Percentiles rank a stretch among this genome's conserved stretches.
Evolutionary conservation across 164 flowering plant genomes (phyloP).

Genomic region (Tinospora cordifolia): DNA sequence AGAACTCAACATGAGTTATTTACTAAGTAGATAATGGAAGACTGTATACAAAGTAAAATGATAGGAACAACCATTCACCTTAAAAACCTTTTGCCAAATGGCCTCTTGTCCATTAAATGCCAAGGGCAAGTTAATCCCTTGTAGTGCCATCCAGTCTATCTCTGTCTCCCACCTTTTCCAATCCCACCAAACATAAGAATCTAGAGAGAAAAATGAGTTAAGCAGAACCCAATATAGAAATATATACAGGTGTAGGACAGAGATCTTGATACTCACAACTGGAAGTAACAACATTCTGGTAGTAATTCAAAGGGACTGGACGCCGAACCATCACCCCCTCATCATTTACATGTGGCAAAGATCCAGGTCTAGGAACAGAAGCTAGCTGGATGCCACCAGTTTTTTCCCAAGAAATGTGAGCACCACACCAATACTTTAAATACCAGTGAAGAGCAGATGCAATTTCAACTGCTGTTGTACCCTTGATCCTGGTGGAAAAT

Average conservation of each 20-base stretch:
- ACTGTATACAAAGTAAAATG: background rate
- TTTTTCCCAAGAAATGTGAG: slow-evolving; percentile 96
- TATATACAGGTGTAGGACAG: background rate
- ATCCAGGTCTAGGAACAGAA: slow-evolving; percentile 71
- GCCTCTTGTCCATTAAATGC: slow-evolving; percentile 96
- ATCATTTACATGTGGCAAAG: slow-evolving; percentile 53
- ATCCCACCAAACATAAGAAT: slow-evolving; percentile 98
- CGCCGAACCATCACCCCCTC: slow-evolving; percentile 61
- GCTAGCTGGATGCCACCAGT: slow-evolving; percentile 82
- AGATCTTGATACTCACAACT: slow-evolving; percentile 64
- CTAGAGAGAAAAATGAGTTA: slow-evolving; percentile 24
- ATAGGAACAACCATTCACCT: slow-evolving; percentile 32
- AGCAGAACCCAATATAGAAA: background rate
- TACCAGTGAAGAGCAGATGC: slow-evolving; percentile 94
- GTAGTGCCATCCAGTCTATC: slow-evolving; percentile 99
- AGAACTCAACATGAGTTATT: background rate
- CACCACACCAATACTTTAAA: slow-evolving; percentile 78
- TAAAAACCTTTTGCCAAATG: slow-evolving; percentile 94
- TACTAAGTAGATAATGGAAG: background rate
- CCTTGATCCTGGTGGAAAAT: slow-evolving; percentile 49
- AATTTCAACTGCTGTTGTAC: slow-evolving; percentile 82
- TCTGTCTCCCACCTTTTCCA: slow-evolving; percentile 99
- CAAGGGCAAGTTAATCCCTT: slow-evolving; percentile 86
- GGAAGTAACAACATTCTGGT: slow-evolving; percentile 95
- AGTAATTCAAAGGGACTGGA: slow-evolving; percentile 91